Base-by-base conservation (phyloP, 2,329 filamentous ascomycete species). In the Alternaria conjuncta region DNA sequence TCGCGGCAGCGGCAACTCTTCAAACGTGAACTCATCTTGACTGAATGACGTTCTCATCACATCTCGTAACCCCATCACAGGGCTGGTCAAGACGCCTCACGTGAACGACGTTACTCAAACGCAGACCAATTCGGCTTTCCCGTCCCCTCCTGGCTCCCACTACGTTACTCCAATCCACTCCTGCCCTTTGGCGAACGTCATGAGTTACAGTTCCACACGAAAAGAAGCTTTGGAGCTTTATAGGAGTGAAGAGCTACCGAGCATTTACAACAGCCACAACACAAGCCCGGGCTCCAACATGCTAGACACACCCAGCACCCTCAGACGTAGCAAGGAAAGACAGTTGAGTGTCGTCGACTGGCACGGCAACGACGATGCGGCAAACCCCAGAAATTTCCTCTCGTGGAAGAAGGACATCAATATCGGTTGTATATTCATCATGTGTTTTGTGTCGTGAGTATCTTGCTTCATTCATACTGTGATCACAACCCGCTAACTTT, bases 371-470 rank as follows among this genome's bases (percentile, higher is more conserved):
- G 54, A 67, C 30, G 68, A 78, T 60, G 68, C 72, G 15, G 62
- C 66, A 13, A 77, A 78, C 45, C 76, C 76, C 7, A 57, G 73
- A 61, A 78, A 79, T 54, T 79, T 75, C 71, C 47, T 65, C 4
- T 41, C 43, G 9, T 30, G 20, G 41, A 69, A 63, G 46, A 75
- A 75, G 61, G 69, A 68, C 57, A 64, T 64, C 30, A 71, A 71
- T 41, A 69, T 78, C 36, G 58, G 61, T 20, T 69, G 71, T 21
- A 74, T 73, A 6, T 78, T 78, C 57, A 50, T 75, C 18, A 67
- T 72, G 75, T 77, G 69, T 43, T 70, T 50, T 6, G 9, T 60
- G 5, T 45, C 57, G 25, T 60, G 28, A 4, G 21, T 47, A 28
- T 26, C 41, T 5, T 23, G n/a, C 6, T 32, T 46, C 8, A 12